phyloP scores from a whole-genome alignment of 2,329 filamentous ascomycete genomes.

The Pezicula carpinea region DNA sequence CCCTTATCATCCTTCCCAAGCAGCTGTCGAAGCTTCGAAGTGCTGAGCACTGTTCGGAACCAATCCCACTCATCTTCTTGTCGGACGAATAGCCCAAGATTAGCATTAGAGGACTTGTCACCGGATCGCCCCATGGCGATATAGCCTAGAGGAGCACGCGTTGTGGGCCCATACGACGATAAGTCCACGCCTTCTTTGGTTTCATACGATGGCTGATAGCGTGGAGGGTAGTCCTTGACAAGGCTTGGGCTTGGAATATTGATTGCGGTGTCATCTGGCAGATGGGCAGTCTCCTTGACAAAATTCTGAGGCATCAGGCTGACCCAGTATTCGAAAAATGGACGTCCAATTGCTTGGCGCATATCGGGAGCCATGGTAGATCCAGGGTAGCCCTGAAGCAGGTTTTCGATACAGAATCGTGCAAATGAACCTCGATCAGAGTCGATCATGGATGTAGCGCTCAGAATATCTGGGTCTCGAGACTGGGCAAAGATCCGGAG shows the following conservation, averaged over 20 bases:
- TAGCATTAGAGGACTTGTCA: conserved; percentile 32
- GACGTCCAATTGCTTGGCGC: conserved; percentile 31
- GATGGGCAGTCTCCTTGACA: conserved; percentile 15
- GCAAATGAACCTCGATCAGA: conserved; percentile 32
- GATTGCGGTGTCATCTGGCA: conserved; percentile 17
- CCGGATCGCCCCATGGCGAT: conserved; percentile 18
- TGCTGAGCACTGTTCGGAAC: conserved; percentile 25
- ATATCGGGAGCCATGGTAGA: conserved; percentile 34
- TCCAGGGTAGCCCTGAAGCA: conserved; percentile 34
- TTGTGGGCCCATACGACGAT: too few relatives aligned
- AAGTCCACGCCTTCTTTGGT: conserved; percentile 1
- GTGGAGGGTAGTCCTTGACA: background rate
- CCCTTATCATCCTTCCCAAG: conserved; percentile 17
- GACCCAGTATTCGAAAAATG: conserved; percentile 23
- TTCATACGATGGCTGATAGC: conserved; percentile 4
- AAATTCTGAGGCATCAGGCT: conserved; percentile 17
- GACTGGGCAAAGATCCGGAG: conserved; percentile 43
- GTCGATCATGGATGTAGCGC: conserved; percentile 31
- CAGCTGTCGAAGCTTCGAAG: conserved; percentile 15
- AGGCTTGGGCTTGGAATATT: conserved; percentile 1
- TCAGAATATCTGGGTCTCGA: too few relatives aligned
- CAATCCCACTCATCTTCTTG: conserved; percentile 34
- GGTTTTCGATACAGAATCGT: conserved; percentile 33
- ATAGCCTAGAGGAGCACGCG: conserved; percentile 5
- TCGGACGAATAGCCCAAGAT: conserved; percentile 36